phyloP scores from a whole-genome alignment of 768 basidiomycete species.

The Strobilomyces echinocephalus region DNA sequence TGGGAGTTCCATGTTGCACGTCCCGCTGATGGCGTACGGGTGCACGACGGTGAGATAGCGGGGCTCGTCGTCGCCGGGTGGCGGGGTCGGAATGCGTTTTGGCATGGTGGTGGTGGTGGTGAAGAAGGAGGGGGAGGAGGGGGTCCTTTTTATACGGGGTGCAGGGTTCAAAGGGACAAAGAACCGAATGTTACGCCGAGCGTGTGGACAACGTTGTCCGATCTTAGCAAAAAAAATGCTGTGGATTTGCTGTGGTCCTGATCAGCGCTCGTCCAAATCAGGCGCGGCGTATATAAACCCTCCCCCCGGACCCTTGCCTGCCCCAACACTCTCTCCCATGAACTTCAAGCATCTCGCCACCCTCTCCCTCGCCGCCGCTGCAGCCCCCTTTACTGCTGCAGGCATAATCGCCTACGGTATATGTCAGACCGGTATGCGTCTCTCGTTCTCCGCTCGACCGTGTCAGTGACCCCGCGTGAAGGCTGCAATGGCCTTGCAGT shows the following conservation, averaged over 20 bases:
- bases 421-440: constrained; percentile 22
- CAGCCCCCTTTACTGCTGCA: background rate
- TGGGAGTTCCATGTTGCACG: constrained; percentile 38
- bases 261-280: too few relatives aligned
- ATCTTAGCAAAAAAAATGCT: too few relatives aligned
- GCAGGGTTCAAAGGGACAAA: background rate
- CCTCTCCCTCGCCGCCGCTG: constrained; percentile 16
- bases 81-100: constrained; percentile 40
- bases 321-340: background rate
- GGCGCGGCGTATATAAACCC: too few relatives aligned
- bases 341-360: constrained; percentile 21
- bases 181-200: background rate
- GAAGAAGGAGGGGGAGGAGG: background rate
- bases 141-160: background rate
- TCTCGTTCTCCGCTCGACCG: background rate
- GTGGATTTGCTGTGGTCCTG: too few relatives aligned
- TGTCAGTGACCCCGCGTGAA: background rate
- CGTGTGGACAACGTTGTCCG: background rate
- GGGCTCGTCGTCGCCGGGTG: constrained; percentile 41
- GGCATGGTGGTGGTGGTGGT: constrained; percentile 29
- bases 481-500: constrained; percentile 24
- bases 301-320: too few relatives aligned
- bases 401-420: constrained; percentile 11
- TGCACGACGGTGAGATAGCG: constrained; percentile 41
- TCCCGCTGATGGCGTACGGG: constrained; percentile 37